Conservation (phyloP, 371 early-diverging fungal species). For the Mucor piriformis region DNA sequence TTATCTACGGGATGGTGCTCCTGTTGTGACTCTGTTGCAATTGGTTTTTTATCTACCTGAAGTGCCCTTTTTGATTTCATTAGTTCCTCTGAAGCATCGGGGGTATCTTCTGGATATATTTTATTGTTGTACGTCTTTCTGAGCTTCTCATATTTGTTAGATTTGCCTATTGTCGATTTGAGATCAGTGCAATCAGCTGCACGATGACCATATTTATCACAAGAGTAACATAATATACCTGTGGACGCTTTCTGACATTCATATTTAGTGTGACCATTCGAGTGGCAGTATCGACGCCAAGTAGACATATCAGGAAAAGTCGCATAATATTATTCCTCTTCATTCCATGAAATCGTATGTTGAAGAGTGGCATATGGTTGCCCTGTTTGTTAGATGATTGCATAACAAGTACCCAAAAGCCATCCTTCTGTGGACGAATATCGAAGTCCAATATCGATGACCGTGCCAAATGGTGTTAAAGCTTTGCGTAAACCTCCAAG, state of each 20-base stretch:
- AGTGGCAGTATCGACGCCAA: slow-evolving; percentile 6
- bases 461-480: not conserved
- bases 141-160: not conserved
- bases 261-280: slow-evolving; percentile 2
- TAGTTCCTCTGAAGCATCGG: not conserved
- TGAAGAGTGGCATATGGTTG: not conserved
- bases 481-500: not conserved
- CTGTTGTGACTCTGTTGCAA: not conserved
- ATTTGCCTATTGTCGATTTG: not conserved
- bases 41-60: not conserved
- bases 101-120: not conserved
- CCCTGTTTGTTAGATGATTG: not conserved
- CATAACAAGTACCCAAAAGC: not conserved
- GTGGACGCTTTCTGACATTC: not conserved
- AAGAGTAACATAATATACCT: not conserved
- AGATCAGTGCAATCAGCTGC: not conserved
- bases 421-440: not conserved
- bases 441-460: not conserved
- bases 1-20: too few species aligned
- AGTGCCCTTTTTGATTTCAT: not conserved
- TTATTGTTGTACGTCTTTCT: not conserved
- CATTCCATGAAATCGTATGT: not conserved
- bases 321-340: not conserved
- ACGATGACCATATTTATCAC: not conserved
- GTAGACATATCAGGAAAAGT: not conserved